Evolutionary conservation across 2,329 filamentous ascomycete species (phyloP).

Genomic region (Colletotrichum higginsianum): DNA sequence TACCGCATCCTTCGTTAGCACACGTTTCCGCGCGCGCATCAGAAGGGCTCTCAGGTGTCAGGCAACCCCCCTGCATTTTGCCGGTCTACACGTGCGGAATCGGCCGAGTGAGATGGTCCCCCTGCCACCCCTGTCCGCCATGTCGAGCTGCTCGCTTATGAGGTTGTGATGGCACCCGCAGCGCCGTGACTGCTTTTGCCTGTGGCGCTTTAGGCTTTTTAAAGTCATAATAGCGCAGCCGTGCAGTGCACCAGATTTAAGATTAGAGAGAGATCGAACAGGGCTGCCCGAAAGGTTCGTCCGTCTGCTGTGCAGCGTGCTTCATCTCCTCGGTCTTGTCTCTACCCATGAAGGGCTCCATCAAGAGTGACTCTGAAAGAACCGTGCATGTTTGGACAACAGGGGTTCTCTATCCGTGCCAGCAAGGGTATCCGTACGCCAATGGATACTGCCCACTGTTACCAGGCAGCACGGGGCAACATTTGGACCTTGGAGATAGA

Average conservation of each 20-base stretch:
- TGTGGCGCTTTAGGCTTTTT: neutral
- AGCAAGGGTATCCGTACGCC: slow-evolving; percentile 4
- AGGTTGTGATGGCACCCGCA: neutral
- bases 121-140: neutral
- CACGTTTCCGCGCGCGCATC: neutral
- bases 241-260: neutral
- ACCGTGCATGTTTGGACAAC: slow-evolving; percentile 2
- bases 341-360: no score
- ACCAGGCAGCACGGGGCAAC: slow-evolving; percentile 28
- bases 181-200: slow-evolving; percentile 12
- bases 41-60: neutral
- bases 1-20: slow-evolving; percentile 25
- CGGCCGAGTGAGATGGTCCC: slow-evolving; percentile 13
- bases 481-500: neutral
- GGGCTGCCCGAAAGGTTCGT: neutral
- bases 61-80: slow-evolving; percentile 14
- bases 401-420: neutral
- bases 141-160: slow-evolving; percentile 7
- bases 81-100: slow-evolving; percentile 36
- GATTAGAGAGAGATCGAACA: neutral
- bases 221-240: neutral
- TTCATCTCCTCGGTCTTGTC: no score
- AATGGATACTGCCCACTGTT: slow-evolving; percentile 25
- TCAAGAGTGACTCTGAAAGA: slow-evolving; percentile 4
- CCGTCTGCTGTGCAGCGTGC: neutral